Conservation (phyloP, 1,139 yeast species). For the Pichia sp. region DNA sequence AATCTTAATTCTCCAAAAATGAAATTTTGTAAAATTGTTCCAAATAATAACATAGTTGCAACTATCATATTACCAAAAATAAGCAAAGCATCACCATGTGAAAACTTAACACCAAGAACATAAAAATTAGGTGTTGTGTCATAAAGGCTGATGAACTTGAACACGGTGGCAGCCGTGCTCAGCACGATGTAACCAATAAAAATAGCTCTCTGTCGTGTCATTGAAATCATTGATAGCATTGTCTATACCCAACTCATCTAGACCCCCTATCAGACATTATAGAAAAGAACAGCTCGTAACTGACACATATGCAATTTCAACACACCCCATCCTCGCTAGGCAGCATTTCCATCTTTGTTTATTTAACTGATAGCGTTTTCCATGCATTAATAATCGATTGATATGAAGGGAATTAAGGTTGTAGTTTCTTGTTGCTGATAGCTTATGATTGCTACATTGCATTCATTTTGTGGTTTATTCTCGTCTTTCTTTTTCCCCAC, state of each 20-base stretch:
- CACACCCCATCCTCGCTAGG: too few species aligned
- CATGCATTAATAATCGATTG: too few species aligned
- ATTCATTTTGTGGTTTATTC: too few species aligned
- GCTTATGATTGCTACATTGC: too few species aligned
- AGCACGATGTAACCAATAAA: conserved; percentile 23
- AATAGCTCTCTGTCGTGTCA: neutral
- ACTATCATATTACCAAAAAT: conserved; percentile 39
- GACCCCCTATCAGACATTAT: too few species aligned
- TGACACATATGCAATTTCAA: too few species aligned
- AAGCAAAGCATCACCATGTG: conserved; percentile 27
- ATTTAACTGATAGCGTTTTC: too few species aligned
- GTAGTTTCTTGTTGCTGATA: too few species aligned
- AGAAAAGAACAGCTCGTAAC: too few species aligned
- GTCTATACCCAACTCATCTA: neutral
- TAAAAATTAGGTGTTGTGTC: conserved; percentile 27
- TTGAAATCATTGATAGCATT: neutral
- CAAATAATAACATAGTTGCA: conserved; percentile 35
- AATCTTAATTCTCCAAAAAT: conserved; percentile 73
- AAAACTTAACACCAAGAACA: conserved; percentile 26
- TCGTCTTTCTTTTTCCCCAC: too few species aligned
- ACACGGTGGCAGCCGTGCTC: conserved; percentile 20
- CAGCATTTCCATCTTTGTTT: too few species aligned
- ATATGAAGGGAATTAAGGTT: too few species aligned
- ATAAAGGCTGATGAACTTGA: conserved; percentile 22
- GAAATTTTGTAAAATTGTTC: conserved; percentile 40